These are phyloP conservation scores for Grifola frondosa DNA, from an alignment of 1,284 basidiomycete genomes.

Conservation along the genomic window DNA sequence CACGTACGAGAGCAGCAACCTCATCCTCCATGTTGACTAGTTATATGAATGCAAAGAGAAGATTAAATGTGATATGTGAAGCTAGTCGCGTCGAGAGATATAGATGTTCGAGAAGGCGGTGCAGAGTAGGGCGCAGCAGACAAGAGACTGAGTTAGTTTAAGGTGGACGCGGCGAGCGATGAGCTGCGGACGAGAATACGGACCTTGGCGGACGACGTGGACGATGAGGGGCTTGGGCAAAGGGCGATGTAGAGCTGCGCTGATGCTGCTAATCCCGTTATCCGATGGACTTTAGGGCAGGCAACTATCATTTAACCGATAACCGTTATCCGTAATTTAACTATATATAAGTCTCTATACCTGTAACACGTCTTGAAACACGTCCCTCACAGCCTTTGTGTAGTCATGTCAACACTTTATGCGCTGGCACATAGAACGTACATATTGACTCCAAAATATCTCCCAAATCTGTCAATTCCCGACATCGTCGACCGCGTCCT, in stretches of 20 bases:
- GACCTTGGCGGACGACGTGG: conserved; percentile 12
- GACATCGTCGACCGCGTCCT: too few species aligned
- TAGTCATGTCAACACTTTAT: too few species aligned
- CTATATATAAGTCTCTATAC: too few species aligned
- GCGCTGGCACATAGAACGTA: too few species aligned
- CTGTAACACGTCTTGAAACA: not conserved
- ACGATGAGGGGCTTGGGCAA: conserved; percentile 31
- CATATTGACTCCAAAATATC: too few species aligned
- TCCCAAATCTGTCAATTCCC: too few species aligned
- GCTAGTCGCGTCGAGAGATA: conserved; percentile 15
- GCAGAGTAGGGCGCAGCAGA: conserved; percentile 17
- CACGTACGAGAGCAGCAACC: conserved; percentile 35
- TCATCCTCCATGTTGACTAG: conserved; percentile 36
- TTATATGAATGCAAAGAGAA: conserved; percentile 24
- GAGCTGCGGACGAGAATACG: conserved; percentile 8
- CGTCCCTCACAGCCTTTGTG: conserved; percentile 5
- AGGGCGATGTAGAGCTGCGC: conserved; percentile 26
- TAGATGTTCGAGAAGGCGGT: conserved; percentile 17
- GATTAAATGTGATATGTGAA: conserved; percentile 19
- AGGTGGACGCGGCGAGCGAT: not conserved
- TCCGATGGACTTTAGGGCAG: conserved; percentile 36
- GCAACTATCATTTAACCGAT: conserved; percentile 10
- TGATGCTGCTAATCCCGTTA: conserved; percentile 26
- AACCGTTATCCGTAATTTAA: too few species aligned
- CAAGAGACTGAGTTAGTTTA: conserved; percentile 1